Evolutionary conservation across 257 asterid species (phyloP).

Genomic region (Craterostigma plantagineum): DNA sequence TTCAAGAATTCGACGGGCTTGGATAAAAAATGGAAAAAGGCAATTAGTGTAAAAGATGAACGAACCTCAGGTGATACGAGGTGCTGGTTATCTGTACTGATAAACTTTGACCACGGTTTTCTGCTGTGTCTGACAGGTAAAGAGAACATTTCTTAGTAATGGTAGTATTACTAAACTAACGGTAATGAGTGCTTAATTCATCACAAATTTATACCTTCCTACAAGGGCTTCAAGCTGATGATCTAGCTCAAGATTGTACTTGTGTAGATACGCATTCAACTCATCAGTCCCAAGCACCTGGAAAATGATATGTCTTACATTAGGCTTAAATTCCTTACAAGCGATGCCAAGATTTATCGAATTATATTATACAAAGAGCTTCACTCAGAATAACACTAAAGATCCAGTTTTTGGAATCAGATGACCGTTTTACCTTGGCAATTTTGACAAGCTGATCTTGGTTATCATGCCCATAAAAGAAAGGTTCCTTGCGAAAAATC

Average conservation of each 20-base stretch:
- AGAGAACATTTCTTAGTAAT: not conserved
- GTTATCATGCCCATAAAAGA: conserved; percentile 94
- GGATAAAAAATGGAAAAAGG: not conserved
- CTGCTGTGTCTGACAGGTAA: conserved; percentile 52
- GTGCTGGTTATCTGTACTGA: conserved; percentile 74
- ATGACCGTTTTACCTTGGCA: conserved; percentile 33
- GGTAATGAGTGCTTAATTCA: not conserved
- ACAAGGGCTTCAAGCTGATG: conserved; percentile 85
- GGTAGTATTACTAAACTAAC: not conserved
- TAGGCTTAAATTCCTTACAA: too few species aligned
- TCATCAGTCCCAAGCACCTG: conserved; percentile 97
- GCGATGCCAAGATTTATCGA: too few species aligned
- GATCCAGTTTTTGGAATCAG: not conserved
- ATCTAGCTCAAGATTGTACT: conserved; percentile 71
- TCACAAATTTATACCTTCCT: conserved; percentile 45
- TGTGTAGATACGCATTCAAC: conserved; percentile 78
- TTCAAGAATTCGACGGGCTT: not conserved
- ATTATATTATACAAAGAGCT: not conserved
- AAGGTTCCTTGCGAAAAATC: conserved; percentile 97
- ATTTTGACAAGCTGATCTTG: conserved; percentile 97
- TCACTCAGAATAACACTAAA: not conserved
- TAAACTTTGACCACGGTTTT: conserved; percentile 86
- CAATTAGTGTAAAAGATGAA: not conserved
- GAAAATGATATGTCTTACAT: conserved; percentile 11
- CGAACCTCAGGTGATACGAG: conserved; percentile 81